Conservation (phyloP, 768 basidiomycete genomes). For the Lenzites betulinus region DNA sequence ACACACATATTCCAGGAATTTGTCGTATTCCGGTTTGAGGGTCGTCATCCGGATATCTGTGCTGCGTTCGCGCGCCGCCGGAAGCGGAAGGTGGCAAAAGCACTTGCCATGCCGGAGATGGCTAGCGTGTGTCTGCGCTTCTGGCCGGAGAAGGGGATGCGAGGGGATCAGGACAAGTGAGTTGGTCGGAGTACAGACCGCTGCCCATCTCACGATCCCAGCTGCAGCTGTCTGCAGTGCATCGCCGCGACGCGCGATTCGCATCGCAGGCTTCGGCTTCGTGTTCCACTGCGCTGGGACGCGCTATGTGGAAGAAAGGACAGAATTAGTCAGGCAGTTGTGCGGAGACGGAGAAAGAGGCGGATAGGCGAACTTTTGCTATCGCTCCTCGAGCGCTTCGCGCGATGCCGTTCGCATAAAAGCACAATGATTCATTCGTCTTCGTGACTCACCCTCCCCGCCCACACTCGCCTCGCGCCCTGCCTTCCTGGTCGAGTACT, state of each 20-base stretch:
- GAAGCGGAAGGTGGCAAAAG: slow-evolving; percentile 5
- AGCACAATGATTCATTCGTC: slow-evolving; percentile 12
- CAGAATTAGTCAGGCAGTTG: neutral
- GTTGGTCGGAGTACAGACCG: neutral
- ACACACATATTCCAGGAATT: neutral
- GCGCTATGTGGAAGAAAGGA: too few species aligned
- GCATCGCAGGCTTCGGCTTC: neutral
- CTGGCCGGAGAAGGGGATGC: slow-evolving; percentile 12
- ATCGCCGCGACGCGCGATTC: slow-evolving; percentile 4
- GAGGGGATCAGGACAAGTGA: neutral
- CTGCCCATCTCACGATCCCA: slow-evolving; percentile 10
- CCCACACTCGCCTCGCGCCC: slow-evolving; percentile 9
- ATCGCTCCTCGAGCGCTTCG: slow-evolving; percentile 20
- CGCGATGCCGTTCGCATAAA: slow-evolving; percentile 14
- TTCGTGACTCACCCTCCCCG: slow-evolving; percentile 21
- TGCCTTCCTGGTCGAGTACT: slow-evolving; percentile 1
- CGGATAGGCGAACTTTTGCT: too few species aligned
- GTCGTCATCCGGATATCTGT: neutral
- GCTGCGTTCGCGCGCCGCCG: neutral
- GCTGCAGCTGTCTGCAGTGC: slow-evolving; percentile 3
- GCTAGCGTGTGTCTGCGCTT: slow-evolving; percentile 9
- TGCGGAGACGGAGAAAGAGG: neutral
- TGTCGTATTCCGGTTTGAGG: slow-evolving; percentile 3
- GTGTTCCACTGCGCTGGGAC: neutral
- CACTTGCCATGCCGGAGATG: slow-evolving; percentile 6